Evolutionary conservation across 805 yeast species (phyloP).

Genomic region (Zygosaccharomyces bisporus): DNA sequence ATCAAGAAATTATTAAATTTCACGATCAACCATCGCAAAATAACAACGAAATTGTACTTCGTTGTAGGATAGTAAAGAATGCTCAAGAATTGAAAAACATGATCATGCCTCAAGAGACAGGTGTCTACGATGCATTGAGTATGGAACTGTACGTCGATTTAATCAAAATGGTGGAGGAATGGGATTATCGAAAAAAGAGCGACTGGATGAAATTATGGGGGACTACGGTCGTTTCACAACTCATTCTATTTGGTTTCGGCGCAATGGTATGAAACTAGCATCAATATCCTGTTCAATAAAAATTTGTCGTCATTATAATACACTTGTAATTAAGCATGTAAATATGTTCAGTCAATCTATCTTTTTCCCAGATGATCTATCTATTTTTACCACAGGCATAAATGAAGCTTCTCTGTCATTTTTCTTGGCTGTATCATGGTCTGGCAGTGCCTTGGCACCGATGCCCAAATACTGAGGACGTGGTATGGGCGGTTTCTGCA

Average conservation of each 20-base stretch:
- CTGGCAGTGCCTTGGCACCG: slow-evolving; percentile 42
- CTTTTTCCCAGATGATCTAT: slow-evolving; percentile 28
- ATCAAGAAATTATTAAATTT: slow-evolving; percentile 34
- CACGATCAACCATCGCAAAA: slow-evolving; percentile 30
- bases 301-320: too few relatives aligned
- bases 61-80: slow-evolving; percentile 46
- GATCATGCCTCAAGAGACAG: slow-evolving; percentile 38
- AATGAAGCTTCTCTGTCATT: slow-evolving; percentile 29
- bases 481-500: slow-evolving; percentile 1
- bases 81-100: slow-evolving; percentile 42
- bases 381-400: slow-evolving; percentile 37
- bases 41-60: slow-evolving; percentile 30
- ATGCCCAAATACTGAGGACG: slow-evolving; percentile 41
- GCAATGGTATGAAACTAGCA: slow-evolving; percentile 43
- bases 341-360: slow-evolving; percentile 8
- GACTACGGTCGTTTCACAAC: slow-evolving; percentile 55
- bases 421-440: slow-evolving; percentile 6
- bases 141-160: slow-evolving; percentile 58
- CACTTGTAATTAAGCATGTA: too few relatives aligned
- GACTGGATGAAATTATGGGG: slow-evolving; percentile 55
- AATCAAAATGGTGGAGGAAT: slow-evolving; percentile 49
- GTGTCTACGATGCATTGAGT: slow-evolving; percentile 48
- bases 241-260: slow-evolving; percentile 55
- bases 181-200: slow-evolving; percentile 44
- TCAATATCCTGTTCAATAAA: slow-evolving; percentile 2